Percentiles rank a stretch among this genome's conserved stretches.
phyloP scores from a whole-genome alignment of 1,139 yeast species.

The Geotrichum klebahnii region DNA sequence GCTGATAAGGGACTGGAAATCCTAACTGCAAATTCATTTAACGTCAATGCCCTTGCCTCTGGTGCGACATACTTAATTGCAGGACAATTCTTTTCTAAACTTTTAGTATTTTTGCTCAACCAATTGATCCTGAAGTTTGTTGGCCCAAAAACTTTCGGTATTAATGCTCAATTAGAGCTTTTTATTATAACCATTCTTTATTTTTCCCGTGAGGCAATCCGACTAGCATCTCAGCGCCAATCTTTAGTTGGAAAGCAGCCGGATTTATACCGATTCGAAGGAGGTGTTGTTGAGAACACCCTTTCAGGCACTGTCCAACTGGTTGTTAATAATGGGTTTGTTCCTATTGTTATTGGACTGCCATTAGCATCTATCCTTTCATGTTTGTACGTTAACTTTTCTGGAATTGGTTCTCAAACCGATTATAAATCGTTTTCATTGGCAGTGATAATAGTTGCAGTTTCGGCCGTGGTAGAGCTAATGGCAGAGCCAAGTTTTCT shows the following conservation, averaged over 20 bases:
- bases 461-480: conserved; percentile 62
- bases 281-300: conserved; percentile 42
- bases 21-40: conserved; percentile 12
- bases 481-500: conserved; percentile 72
- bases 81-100: conserved; percentile 69
- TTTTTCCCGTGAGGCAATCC: conserved; percentile 76
- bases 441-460: conserved; percentile 45
- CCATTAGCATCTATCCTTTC: conserved; percentile 50
- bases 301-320: conserved; percentile 43
- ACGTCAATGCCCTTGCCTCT: conserved; percentile 30
- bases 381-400: conserved; percentile 30
- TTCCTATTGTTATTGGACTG: conserved; percentile 58
- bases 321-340: conserved; percentile 68
- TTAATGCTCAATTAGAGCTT: conserved; percentile 76
- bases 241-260: conserved; percentile 34
- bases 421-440: conserved; percentile 21
- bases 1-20: background rate
- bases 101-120: conserved; percentile 71
- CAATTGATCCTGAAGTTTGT: conserved; percentile 68
- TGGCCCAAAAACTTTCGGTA: conserved; percentile 77
- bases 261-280: conserved; percentile 41
- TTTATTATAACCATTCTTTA: conserved; percentile 63
- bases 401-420: conserved; percentile 24
- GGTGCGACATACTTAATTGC: conserved; percentile 67
- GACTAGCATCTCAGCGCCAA: conserved; percentile 72